Evolutionary conservation across 2,329 filamentous ascomycete species (phyloP), one percentile per base, ranked within the genome.

Genomic region (Nigrograna mackinnonii): DNA sequence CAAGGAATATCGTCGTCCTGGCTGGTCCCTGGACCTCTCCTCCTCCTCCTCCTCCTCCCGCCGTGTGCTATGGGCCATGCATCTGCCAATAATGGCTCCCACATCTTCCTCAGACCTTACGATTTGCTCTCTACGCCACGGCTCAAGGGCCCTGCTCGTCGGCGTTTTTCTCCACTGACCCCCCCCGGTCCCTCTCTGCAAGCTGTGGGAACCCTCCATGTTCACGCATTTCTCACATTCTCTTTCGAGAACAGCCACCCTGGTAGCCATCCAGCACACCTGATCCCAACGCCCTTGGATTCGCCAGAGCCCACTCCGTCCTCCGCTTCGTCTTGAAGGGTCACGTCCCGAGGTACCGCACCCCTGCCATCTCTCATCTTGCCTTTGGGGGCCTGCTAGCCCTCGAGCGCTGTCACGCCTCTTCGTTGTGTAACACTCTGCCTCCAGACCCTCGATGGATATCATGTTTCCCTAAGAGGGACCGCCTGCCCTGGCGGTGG

Each of bases 281-380:
- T 60, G 55, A 62, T 60, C 58, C 61, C 63, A 54, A 54, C 55
- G 41, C 22, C 50, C 49, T 55, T 59, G 58, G 55, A 66, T 66
- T 67, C 65, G 63, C 59, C 58, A 60, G 62, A 52, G 52, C 51
- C 58, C 56, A 47, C 59, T 66, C 55, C 64, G 53, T 56, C 54
- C 54, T 57, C 46, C 53, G n/a, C 50, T 49, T 40, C 43, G 48
- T 49, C 48, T 54, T 54, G 57, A 55, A 64, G 60, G 63, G 51
- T 58, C 54, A 57, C 65, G 63, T 67, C 65, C 66, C 66, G 66
- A 69, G 61, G 64, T 67, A 69, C 66, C 62, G 60, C 55, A 63
- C 60, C 64, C 63, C 57, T 67, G 62, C 63, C 55, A 49, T 50
- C 50, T 62, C 47, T 54, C 57, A n/a, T 54, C 55, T 54, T 47